A percentile compares a stretch with the other conserved stretches of the same genome.
Evolutionary conservation across 1,284 basidiomycete genomes (phyloP).

Genomic region (Anthracocystis walkeri): DNA sequence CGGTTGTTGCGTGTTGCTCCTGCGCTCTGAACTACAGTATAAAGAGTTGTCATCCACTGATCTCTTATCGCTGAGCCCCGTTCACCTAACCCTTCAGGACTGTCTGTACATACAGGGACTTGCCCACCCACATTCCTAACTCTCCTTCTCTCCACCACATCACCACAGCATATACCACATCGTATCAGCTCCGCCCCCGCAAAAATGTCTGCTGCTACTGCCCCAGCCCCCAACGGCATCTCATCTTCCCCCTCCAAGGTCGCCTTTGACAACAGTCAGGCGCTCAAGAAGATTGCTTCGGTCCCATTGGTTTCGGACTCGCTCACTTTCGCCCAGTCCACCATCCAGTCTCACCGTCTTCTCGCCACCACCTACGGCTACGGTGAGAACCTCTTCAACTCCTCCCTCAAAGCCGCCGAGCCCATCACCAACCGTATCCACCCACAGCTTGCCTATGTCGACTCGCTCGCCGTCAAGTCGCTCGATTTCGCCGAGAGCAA

Average conservation of each 20-base stretch:
- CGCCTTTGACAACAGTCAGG: constrained; percentile 53
- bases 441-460: constrained; percentile 64
- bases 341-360: constrained; percentile 60
- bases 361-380: constrained; percentile 60
- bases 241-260: constrained; percentile 42
- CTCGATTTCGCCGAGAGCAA: constrained; percentile 66
- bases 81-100: not conserved
- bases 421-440: constrained; percentile 60
- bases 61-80: constrained; percentile 5
- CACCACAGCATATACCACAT: constrained; percentile 7
- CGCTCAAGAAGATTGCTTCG: constrained; percentile 53
- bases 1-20: not conserved
- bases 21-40: not conserved
- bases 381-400: constrained; percentile 54
- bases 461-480: constrained; percentile 60
- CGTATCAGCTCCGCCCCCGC: not conserved
- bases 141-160: not conserved
- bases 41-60: constrained; percentile 6
- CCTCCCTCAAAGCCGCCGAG: constrained; percentile 54
- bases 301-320: constrained; percentile 65
- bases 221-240: constrained; percentile 41
- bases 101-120: not conserved
- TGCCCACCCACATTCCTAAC: not conserved
- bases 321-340: constrained; percentile 57
- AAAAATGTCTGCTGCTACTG: constrained; percentile 52